Conservation (phyloP, 2,329 filamentous ascomycete genomes). For the Allantophomopsis cytisporea region DNA sequence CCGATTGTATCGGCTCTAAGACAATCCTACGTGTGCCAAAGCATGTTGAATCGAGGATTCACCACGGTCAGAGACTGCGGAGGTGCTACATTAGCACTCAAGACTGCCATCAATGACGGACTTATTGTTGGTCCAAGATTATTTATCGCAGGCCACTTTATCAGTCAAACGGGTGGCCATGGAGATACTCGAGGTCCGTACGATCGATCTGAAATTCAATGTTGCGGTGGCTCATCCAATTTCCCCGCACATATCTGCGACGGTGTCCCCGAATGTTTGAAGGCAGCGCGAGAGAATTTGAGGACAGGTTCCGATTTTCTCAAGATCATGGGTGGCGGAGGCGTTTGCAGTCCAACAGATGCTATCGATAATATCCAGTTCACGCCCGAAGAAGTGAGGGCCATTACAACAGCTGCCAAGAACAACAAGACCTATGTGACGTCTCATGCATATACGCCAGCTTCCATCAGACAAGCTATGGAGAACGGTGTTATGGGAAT, state of each 20-base stretch:
- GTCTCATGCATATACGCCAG: conserved; percentile 41
- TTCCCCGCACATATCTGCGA: conserved; percentile 32
- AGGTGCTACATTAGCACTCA: conserved; percentile 39
- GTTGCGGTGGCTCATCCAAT: conserved; percentile 27
- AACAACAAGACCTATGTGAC: conserved; percentile 39
- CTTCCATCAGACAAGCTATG: conserved; percentile 38
- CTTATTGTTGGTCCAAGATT: conserved; percentile 39
- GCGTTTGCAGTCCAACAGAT: conserved; percentile 41
- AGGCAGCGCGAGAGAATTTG: conserved; percentile 36
- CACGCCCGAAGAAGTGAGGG: conserved; percentile 37
- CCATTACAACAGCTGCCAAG: conserved; percentile 34
- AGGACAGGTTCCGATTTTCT: conserved; percentile 44
- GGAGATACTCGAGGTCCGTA: conserved; percentile 32
- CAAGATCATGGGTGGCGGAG: conserved; percentile 46
- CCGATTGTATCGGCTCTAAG: conserved; percentile 23
- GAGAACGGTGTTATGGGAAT: conserved; percentile 40
- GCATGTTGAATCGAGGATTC: conserved; percentile 42
- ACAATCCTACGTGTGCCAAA: conserved; percentile 29
- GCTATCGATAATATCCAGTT: conserved; percentile 39
- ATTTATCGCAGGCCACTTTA: conserved; percentile 37
- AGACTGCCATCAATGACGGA: conserved; percentile 42
- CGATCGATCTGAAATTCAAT: conserved; percentile 14
- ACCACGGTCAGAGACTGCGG: conserved; percentile 44
- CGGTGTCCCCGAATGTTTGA: conserved; percentile 38
- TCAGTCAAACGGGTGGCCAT: conserved; percentile 45